A percentile compares a stretch with the other conserved stretches of the same genome.
These are phyloP conservation scores for Dendrocalamus sinicus DNA, from an alignment of 176 grass and related monocot species.

Conservation along the genomic window DNA sequence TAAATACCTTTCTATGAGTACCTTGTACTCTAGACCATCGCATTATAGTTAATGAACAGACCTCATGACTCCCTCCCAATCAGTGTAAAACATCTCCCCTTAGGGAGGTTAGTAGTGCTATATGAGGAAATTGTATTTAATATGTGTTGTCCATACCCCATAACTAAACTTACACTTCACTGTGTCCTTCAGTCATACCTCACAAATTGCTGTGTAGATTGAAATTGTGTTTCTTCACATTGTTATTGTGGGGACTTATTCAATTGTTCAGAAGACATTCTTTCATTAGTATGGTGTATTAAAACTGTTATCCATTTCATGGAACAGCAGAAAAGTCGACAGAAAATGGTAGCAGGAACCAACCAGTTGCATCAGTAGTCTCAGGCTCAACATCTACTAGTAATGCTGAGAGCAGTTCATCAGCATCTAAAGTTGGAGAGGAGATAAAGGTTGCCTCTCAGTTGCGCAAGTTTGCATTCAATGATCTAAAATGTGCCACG, in stretches of 20 bases:
- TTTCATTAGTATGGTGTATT: background rate
- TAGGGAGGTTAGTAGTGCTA: background rate
- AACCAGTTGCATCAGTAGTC: constrained; percentile 64
- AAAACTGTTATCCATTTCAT: constrained; percentile 47
- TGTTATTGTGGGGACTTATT: background rate
- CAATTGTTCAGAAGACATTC: background rate
- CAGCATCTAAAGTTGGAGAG: constrained; percentile 73
- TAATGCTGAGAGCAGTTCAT: constrained; percentile 80
- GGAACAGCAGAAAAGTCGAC: constrained; percentile 74
- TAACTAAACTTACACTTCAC: background rate
- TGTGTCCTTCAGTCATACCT: background rate
- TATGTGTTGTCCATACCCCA: background rate
- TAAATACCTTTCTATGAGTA: constrained; percentile 6
- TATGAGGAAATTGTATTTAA: background rate
- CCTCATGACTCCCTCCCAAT: background rate
- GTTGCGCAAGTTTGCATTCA: constrained; percentile 79
- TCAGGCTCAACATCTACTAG: constrained; percentile 85
- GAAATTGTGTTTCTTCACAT: constrained; percentile 11
- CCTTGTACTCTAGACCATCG: background rate
- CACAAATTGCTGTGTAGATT: constrained; percentile 14
- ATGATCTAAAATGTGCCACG: constrained; percentile 78
- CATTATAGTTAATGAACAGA: constrained; percentile 3
- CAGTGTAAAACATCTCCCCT: constrained; percentile 2
- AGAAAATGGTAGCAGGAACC: constrained; percentile 80
- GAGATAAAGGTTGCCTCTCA: constrained; percentile 82